phyloP scores from a whole-genome alignment of 805 yeast genomes.

The Lipomyces orientalis region DNA sequence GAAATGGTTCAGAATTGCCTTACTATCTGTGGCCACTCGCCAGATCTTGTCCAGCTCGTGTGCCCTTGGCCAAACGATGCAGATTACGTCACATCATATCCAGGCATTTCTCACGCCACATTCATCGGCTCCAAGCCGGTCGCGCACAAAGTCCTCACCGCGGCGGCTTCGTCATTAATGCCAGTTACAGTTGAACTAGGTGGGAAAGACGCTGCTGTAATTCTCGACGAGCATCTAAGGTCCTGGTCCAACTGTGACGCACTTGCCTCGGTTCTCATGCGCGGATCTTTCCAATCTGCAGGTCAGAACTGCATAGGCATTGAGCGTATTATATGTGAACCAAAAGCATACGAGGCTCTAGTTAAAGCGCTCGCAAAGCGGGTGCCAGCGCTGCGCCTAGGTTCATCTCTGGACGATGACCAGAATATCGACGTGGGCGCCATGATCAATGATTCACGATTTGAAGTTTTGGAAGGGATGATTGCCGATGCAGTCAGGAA shows the following conservation, averaged over 20 bases:
- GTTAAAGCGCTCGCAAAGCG: constrained; percentile 62
- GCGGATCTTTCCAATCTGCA: constrained; percentile 96
- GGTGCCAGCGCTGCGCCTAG: constrained; percentile 69
- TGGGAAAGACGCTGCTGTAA: constrained; percentile 91
- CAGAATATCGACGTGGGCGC: constrained; percentile 88
- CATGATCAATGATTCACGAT: constrained; percentile 79
- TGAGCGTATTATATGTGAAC: constrained; percentile 87
- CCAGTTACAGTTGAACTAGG: constrained; percentile 97
- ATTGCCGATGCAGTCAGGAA: constrained; percentile 73
- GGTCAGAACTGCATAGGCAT: constrained; percentile 99
- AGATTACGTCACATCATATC: constrained; percentile 82
- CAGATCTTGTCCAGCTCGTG: constrained; percentile 82
- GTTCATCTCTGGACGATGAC: constrained; percentile 92
- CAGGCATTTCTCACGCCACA: constrained; percentile 83
- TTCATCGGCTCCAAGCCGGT: constrained; percentile 96
- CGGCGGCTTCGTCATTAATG: constrained; percentile 85
- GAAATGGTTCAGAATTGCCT: constrained; percentile 74
- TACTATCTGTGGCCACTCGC: constrained; percentile 74
- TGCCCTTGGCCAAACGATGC: constrained; percentile 91
- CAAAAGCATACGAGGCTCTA: constrained; percentile 66
- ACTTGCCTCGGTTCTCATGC: constrained; percentile 78
- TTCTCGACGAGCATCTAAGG: constrained; percentile 67
- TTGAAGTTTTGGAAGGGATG: constrained; percentile 67
- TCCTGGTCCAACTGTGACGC: constrained; percentile 47
- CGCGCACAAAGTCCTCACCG: constrained; percentile 82